Evolutionary conservation across 148 eudicot species (phyloP).

Genomic region (Amaranthus hypochondriacus): DNA sequence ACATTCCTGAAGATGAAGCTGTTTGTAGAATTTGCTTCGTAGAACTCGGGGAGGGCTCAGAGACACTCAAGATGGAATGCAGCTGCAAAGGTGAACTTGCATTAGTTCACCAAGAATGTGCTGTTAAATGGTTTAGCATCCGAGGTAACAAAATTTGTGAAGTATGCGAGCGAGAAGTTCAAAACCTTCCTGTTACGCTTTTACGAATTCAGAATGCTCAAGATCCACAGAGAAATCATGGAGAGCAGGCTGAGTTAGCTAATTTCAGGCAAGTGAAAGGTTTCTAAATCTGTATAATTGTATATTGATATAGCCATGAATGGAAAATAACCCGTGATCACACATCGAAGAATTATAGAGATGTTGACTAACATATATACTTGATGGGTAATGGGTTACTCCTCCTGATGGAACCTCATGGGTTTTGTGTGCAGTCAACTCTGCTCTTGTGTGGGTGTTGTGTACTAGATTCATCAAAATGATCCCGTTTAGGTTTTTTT

Average conservation of each 20-base stretch:
- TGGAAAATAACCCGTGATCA: too few relatives aligned
- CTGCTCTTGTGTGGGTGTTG: too few relatives aligned
- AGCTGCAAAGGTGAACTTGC: slow-evolving; percentile 98
- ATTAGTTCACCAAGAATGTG: slow-evolving; percentile 89
- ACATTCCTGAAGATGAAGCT: slow-evolving; percentile 90
- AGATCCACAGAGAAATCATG: slow-evolving; percentile 31
- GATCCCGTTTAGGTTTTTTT: too few relatives aligned
- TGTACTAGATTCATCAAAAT: too few relatives aligned
- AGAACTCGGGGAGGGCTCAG: slow-evolving; percentile 81
- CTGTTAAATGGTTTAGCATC: slow-evolving; percentile 95
- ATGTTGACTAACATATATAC: too few relatives aligned
- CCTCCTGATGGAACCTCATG: too few relatives aligned
- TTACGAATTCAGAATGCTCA: slow-evolving; percentile 63
- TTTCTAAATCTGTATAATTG: background rate
- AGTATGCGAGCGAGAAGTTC: slow-evolving; percentile 85
- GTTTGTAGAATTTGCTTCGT: slow-evolving; percentile 93
- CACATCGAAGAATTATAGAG: too few relatives aligned
- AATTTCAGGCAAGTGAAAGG: slow-evolving; percentile 62
- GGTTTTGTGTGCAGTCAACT: too few relatives aligned
- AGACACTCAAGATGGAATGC: slow-evolving; percentile 91
- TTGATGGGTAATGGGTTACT: too few relatives aligned
- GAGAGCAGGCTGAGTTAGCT: slow-evolving; percentile 37
- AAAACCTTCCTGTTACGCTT: slow-evolving; percentile 86
- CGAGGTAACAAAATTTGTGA: slow-evolving; percentile 96
- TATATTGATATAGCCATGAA: too few relatives aligned